Conservation (phyloP, 176 grass and related monocot species). For the Puya raimondii region DNA sequence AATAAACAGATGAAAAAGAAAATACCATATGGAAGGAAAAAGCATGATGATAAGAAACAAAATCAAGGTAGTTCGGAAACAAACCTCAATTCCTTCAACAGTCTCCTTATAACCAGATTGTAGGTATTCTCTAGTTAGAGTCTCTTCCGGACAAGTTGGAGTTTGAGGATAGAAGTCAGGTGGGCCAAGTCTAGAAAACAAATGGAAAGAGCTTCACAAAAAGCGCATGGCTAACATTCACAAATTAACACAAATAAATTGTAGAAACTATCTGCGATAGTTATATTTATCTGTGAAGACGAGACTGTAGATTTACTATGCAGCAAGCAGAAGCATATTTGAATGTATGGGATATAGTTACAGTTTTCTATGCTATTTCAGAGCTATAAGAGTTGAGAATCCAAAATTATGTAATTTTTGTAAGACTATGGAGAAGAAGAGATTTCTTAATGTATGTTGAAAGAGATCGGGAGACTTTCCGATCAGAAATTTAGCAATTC, state of each 20-base stretch:
- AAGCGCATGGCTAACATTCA: background rate
- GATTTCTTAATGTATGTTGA: background rate
- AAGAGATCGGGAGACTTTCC: background rate
- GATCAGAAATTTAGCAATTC: background rate
- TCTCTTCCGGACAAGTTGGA: slow-evolving; percentile 92
- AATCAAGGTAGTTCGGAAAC: slow-evolving; percentile 12
- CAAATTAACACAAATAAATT: background rate
- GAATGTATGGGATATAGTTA: background rate
- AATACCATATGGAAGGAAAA: background rate
- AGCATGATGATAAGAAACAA: background rate
- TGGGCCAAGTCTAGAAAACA: slow-evolving; percentile 73
- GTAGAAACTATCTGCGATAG: too few relatives aligned
- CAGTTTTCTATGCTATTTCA: background rate
- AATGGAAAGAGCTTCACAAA: background rate
- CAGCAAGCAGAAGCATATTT: background rate
- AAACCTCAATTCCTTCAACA: slow-evolving; percentile 97
- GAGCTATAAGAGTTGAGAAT: background rate
- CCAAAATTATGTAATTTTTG: background rate
- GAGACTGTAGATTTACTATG: background rate
- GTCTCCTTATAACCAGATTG: slow-evolving; percentile 95
- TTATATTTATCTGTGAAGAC: too few relatives aligned
- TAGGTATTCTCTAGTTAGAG: slow-evolving; percentile 90
- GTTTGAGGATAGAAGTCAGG: slow-evolving; percentile 97
- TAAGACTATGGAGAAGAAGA: background rate
- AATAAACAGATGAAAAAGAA: background rate